Evolutionary conservation across 73 alveolate genomes (phyloP).

Genomic region (Tetrahymena borealis): DNA sequence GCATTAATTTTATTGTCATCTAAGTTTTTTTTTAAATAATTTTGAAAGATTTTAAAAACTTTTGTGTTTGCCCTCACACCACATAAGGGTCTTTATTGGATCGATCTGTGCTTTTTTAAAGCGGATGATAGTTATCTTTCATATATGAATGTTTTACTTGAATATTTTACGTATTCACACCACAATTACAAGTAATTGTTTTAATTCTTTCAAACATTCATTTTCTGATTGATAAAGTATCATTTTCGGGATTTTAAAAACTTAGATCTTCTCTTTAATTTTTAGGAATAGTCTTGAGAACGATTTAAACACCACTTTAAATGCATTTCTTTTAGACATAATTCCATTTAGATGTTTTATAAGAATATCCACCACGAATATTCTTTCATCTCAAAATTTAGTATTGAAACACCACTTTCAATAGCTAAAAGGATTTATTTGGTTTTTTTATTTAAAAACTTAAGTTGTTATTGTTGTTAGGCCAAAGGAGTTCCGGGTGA

Average conservation of each 20-base stretch:
- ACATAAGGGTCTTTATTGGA: neutral
- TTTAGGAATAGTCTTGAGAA: neutral
- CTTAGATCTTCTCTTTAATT: neutral
- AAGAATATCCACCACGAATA: neutral
- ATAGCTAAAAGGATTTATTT: neutral
- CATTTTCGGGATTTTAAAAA: neutral
- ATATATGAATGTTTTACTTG: neutral
- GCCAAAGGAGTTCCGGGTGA: neutral
- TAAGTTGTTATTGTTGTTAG: neutral
- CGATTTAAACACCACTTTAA: neutral
- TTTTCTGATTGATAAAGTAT: neutral
- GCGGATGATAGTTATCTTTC: neutral
- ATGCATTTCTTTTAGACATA: neutral
- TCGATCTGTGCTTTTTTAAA: neutral
- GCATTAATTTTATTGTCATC: neutral
- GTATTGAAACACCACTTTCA: neutral
- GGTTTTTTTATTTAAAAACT: neutral
- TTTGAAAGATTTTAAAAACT: neutral
- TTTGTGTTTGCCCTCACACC: neutral
- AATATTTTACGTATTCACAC: neutral
- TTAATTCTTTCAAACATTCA: neutral
- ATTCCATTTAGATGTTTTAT: neutral
- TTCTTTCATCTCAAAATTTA: neutral
- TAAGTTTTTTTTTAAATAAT: neutral
- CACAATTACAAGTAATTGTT: constrained; percentile 1